These are phyloP conservation scores for Cenchrus purpureus DNA, from an alignment of 176 grass and related monocot species.

Conservation along the genomic window DNA sequence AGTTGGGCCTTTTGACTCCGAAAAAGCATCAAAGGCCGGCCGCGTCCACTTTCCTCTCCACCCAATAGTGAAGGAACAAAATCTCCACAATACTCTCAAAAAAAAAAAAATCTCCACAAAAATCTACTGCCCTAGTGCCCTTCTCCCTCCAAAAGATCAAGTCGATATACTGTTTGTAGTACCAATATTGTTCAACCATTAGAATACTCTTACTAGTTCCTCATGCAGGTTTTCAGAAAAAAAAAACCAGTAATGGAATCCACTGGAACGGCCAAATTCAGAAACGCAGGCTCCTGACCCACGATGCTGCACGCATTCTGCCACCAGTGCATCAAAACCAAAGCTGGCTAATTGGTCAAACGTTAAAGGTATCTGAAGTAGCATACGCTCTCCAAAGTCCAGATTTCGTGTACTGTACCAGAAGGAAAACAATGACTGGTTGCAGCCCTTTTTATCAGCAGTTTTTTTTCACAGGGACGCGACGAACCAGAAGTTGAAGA, in stretches of 20 bases:
- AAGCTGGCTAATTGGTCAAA: neutral
- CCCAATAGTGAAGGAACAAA: neutral
- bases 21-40: neutral
- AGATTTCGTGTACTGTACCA: neutral
- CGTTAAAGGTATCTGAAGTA: neutral
- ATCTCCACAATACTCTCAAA: too few relatives aligned
- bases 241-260: neutral
- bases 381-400: neutral
- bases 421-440: neutral
- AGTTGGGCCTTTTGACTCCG: too few relatives aligned
- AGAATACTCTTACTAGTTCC: too few relatives aligned
- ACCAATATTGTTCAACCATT: too few relatives aligned
- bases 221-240: neutral
- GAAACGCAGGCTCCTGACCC: neutral
- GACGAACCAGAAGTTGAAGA: constrained; percentile 87
- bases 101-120: too few relatives aligned
- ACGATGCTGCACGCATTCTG: neutral
- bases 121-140: too few relatives aligned
- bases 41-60: neutral
- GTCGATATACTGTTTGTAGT: too few relatives aligned
- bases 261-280: neutral
- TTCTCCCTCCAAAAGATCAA: too few relatives aligned
- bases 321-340: neutral
- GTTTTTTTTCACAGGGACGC: constrained; percentile 45
- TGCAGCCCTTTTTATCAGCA: neutral